Conservation (phyloP, 345 rosid genomes). For the Euclidium syriacum region DNA sequence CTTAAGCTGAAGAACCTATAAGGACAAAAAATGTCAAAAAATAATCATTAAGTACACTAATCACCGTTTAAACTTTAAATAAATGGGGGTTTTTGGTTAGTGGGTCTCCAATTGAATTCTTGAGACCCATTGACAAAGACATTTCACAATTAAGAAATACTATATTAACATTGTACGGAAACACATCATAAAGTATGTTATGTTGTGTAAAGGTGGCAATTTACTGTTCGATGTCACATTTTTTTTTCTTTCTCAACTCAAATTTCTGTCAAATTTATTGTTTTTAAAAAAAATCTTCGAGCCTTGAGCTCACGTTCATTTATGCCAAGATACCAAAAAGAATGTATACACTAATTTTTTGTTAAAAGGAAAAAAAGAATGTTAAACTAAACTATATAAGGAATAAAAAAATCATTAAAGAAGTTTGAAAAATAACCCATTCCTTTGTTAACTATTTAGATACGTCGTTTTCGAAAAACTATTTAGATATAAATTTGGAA, state of each 20-base stretch:
- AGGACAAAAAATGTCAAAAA: neutral
- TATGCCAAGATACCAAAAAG: conserved; percentile 1
- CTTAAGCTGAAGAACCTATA: conserved; percentile 62
- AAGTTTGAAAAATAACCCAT: neutral
- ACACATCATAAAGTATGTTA: neutral
- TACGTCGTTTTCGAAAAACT: neutral
- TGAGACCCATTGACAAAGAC: conserved; percentile 18
- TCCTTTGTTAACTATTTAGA: neutral
- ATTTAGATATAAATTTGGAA: neutral
- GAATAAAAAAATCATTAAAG: neutral
- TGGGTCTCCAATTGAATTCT: neutral
- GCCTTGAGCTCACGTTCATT: conserved; percentile 41
- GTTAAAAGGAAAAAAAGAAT: neutral
- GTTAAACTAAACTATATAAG: neutral
- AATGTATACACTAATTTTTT: neutral
- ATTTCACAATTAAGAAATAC: neutral
- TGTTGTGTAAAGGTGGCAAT: conserved; percentile 42
- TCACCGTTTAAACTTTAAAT: neutral
- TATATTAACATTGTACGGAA: conserved; percentile 11
- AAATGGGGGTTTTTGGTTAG: neutral
- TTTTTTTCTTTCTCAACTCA: neutral
- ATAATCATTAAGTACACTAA: conserved; percentile 7
- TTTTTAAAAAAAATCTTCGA: conserved; percentile 32
- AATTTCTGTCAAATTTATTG: neutral
- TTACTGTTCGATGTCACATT: conserved; percentile 22